Percentiles rank a stretch among this genome's conserved stretches.
Evolutionary conservation across 1,284 basidiomycete species (phyloP).

Genomic region (Cryptococcus sp.): DNA sequence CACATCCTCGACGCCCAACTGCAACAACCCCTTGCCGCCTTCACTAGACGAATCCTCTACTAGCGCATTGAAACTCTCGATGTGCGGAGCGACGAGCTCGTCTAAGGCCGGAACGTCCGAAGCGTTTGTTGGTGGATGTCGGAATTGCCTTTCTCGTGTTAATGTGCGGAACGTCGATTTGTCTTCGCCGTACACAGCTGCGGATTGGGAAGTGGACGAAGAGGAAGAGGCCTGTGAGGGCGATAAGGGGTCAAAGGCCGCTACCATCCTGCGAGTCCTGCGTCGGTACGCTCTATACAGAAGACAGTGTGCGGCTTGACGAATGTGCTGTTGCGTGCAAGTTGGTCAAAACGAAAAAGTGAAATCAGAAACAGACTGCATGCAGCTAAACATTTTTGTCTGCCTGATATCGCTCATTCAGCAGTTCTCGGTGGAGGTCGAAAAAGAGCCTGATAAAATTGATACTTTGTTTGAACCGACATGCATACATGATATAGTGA

Average conservation of each 20-base stretch:
- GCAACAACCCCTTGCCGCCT: slow-evolving; percentile 71
- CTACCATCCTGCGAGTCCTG: slow-evolving; percentile 8
- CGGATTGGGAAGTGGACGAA: neutral
- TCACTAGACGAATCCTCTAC: slow-evolving; percentile 74
- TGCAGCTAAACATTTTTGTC: slow-evolving; percentile 3
- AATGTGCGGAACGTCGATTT: slow-evolving; percentile 74
- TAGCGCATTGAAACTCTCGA: slow-evolving; percentile 95
- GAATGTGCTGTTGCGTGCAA: neutral
- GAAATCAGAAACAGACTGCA: neutral
- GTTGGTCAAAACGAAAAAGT: neutral
- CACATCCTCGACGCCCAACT: slow-evolving; percentile 78
- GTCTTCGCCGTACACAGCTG: slow-evolving; percentile 20
- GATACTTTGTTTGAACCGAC: neutral
- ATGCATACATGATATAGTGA: neutral
- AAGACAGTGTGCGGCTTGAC: neutral
- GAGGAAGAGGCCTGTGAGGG: slow-evolving; percentile 38
- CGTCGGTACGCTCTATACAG: no score
- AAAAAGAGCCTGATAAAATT: no score
- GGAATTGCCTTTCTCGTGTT: slow-evolving; percentile 76
- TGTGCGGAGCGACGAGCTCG: slow-evolving; percentile 89
- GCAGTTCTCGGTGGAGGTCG: neutral
- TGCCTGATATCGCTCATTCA: neutral
- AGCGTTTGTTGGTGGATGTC: slow-evolving; percentile 69
- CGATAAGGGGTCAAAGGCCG: slow-evolving; percentile 45
- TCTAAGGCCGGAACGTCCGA: slow-evolving; percentile 81